Evolutionary conservation across 2,329 filamentous ascomycete genomes (phyloP).

Genomic region (Grosmannia clavigera): DNA sequence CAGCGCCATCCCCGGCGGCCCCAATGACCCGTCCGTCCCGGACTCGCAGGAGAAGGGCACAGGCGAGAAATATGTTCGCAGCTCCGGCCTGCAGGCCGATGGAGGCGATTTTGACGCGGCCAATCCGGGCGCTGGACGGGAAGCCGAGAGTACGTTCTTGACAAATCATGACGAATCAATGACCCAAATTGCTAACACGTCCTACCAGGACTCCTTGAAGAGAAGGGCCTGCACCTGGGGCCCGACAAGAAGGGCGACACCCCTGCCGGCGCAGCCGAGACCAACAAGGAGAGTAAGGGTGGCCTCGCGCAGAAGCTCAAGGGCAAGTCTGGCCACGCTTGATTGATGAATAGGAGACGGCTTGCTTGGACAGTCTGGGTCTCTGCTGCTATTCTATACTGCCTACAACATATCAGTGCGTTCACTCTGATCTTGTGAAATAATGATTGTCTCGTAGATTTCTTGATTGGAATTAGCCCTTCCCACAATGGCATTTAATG

Average conservation of each 20-base stretch:
- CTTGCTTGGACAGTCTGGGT: neutral
- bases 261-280: neutral
- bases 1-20: neutral
- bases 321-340: neutral
- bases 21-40: no score
- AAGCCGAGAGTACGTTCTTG: constrained; percentile 47
- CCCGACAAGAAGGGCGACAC: neutral
- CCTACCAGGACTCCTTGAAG: neutral
- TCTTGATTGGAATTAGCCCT: neutral
- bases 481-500: neutral
- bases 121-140: constrained; percentile 49
- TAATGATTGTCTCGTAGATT: neutral
- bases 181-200: constrained; percentile 7
- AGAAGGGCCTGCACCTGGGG: neutral
- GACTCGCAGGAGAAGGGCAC: constrained; percentile 22
- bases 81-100: constrained; percentile 46
- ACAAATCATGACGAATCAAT: no score
- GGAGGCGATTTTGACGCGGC: constrained; percentile 56
- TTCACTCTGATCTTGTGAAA: no score
- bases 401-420: no score
- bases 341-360: neutral
- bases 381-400: no score
- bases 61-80: constrained; percentile 45
- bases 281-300: neutral
- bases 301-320: neutral